Percentiles rank a stretch among this genome's conserved stretches.
Conservation (phyloP, 108 stramenopile species). For the Cyclotella baltica region DNA sequence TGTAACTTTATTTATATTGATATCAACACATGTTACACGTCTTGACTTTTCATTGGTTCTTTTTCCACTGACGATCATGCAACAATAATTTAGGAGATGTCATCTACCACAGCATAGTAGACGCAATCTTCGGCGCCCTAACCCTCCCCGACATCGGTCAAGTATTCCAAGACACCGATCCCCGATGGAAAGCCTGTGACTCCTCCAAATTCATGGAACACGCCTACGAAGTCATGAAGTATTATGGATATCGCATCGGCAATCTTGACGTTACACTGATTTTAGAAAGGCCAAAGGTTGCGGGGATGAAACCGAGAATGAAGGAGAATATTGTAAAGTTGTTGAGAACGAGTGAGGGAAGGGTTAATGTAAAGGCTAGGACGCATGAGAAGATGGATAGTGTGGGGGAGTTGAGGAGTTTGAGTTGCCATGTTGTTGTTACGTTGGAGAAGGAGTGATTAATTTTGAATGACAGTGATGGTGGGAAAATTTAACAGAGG, state of each 20-base stretch:
- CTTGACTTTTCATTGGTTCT: too few species aligned
- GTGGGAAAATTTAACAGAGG: too few species aligned
- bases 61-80: too few species aligned
- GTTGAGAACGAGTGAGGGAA: constrained; percentile 79
- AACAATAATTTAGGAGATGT: constrained; percentile 87
- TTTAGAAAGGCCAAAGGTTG: constrained; percentile 90
- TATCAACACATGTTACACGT: too few species aligned
- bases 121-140: constrained; percentile 93
- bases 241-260: constrained; percentile 87
- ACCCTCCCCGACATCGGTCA: constrained; percentile 94
- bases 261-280: constrained; percentile 93
- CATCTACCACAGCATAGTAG: constrained; percentile 93
- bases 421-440: constrained; percentile 94
- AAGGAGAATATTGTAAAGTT: constrained; percentile 92
- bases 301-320: constrained; percentile 91
- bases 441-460: constrained; percentile 75
- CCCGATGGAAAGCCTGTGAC: constrained; percentile 94
- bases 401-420: constrained; percentile 90
- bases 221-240: constrained; percentile 82
- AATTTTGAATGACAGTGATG: too few species aligned
- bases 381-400: constrained; percentile 95
- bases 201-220: constrained; percentile 95
- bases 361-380: constrained; percentile 96
- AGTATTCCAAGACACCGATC: constrained; percentile 96
- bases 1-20: background rate